These are phyloP conservation scores for Cercospora zeae-maydis DNA, from an alignment of 2,329 filamentous ascomycete species.

Conservation along the genomic window DNA sequence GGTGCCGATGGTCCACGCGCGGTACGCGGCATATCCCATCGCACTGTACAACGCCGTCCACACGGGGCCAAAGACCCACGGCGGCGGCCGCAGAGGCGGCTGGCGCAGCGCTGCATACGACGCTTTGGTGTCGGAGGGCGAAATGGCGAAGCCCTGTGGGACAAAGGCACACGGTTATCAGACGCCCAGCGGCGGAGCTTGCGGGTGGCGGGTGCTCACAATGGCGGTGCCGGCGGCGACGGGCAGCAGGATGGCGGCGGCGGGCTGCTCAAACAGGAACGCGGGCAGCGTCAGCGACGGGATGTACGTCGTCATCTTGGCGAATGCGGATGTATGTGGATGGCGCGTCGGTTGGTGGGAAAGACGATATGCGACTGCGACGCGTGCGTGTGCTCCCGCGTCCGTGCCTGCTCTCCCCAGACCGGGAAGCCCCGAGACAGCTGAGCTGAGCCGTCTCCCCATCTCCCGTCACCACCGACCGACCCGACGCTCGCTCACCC, in stretches of 20 bases:
- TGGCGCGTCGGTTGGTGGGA: background rate
- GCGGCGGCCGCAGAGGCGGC: conserved; percentile 55
- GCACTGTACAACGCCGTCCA: conserved; percentile 60
- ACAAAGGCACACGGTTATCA: background rate
- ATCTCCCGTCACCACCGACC: background rate
- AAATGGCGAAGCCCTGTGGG: conserved; percentile 58
- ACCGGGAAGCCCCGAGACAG: background rate
- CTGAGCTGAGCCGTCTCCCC: background rate
- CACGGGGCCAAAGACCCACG: conserved; percentile 56
- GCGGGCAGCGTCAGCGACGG: conserved; percentile 72
- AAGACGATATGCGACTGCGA: background rate
- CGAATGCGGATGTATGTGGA: background rate
- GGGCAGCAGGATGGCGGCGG: conserved; percentile 71
- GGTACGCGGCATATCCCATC: conserved; percentile 88
- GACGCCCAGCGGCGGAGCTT: background rate
- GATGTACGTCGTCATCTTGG: conserved; percentile 71
- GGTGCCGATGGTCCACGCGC: conserved; percentile 64
- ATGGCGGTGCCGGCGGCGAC: conserved; percentile 69
- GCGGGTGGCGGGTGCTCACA: background rate
- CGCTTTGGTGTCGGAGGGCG: conserved; percentile 57
- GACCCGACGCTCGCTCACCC: background rate
- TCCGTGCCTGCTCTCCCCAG: background rate
- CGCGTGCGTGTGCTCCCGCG: background rate
- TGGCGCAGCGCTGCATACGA: conserved; percentile 66
- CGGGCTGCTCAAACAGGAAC: conserved; percentile 67